phyloP scores from a whole-genome alignment of 164 flowering plant species.

The grape (Vitis vinifera) region DNA sequence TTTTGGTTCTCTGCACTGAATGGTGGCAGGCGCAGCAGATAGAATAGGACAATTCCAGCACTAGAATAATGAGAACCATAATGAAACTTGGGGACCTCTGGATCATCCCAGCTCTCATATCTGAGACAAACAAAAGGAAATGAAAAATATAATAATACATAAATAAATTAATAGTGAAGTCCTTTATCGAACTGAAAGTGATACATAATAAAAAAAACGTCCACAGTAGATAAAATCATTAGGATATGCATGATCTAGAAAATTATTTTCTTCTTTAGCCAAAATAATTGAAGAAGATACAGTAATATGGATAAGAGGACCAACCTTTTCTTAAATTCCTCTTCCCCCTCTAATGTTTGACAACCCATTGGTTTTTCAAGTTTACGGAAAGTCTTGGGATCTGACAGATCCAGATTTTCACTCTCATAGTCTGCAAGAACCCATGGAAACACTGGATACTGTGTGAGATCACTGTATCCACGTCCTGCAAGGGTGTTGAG shows the following conservation, averaged over 20 bases:
- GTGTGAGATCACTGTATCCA: constrained; percentile 98
- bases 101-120: constrained; percentile 99
- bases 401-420: constrained; percentile 68
- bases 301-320: background rate
- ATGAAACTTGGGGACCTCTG: constrained; percentile 97
- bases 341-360: constrained; percentile 94
- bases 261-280: background rate
- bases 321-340: constrained; percentile 93
- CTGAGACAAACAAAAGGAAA: constrained; percentile 34
- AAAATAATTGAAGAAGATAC: background rate
- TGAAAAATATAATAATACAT: background rate
- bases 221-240: too few relatives aligned
- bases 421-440: constrained; percentile 96
- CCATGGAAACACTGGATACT: constrained; percentile 99
- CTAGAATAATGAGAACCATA: constrained; percentile 99
- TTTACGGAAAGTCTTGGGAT: constrained; percentile 79
- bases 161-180: background rate
- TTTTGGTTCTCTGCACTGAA: constrained; percentile 94
- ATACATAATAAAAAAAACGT: too few relatives aligned
- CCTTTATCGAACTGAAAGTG: too few relatives aligned
- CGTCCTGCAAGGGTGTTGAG: constrained; percentile 98
- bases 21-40: constrained; percentile 93
- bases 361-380: constrained; percentile 99
- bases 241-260: background rate
- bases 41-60: constrained; percentile 98